Percentiles rank a stretch among this genome's conserved stretches.
Evolutionary conservation across 352 stramenopile species (phyloP).

Genomic region (Thalassiosira oceanica): DNA sequence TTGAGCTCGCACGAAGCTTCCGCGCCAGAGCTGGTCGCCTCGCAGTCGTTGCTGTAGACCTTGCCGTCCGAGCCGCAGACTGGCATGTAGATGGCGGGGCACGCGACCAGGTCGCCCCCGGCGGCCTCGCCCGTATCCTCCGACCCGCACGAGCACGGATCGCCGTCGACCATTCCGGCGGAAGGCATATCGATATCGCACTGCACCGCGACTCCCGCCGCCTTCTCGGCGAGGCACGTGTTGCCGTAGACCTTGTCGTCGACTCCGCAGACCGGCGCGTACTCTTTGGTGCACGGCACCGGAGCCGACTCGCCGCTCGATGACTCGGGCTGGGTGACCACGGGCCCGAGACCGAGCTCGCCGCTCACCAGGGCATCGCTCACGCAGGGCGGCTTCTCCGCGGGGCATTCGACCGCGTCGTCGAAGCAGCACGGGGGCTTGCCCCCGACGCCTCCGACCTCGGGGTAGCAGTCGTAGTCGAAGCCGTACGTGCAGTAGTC

Average conservation of each 20-base stretch:
- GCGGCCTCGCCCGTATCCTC: too few species aligned
- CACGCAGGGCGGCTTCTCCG: neutral
- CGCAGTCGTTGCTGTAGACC: too few species aligned
- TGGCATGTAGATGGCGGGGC: too few species aligned
- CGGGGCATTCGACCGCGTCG: neutral
- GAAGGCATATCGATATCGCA: too few species aligned
- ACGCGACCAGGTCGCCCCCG: too few species aligned
- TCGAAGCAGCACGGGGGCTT: neutral
- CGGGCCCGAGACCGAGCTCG: neutral
- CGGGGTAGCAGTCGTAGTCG: slow-evolving; percentile 1
- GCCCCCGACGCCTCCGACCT: neutral
- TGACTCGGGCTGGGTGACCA: too few species aligned
- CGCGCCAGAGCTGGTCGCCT: too few species aligned
- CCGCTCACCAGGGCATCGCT: neutral
- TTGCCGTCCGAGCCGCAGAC: too few species aligned
- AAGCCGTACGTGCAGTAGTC: slow-evolving; percentile 1
- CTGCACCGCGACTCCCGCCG: neutral
- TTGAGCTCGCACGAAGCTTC: too few species aligned
- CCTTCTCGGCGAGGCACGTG: neutral
- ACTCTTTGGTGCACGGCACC: neutral
- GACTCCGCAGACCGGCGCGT: neutral
- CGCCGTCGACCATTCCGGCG: too few species aligned
- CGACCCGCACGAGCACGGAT: too few species aligned
- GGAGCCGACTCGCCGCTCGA: too few species aligned
- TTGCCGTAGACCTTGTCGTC: neutral